Conservation (phyloP, 2,329 filamentous ascomycete genomes). For the Penicillium sp. region DNA sequence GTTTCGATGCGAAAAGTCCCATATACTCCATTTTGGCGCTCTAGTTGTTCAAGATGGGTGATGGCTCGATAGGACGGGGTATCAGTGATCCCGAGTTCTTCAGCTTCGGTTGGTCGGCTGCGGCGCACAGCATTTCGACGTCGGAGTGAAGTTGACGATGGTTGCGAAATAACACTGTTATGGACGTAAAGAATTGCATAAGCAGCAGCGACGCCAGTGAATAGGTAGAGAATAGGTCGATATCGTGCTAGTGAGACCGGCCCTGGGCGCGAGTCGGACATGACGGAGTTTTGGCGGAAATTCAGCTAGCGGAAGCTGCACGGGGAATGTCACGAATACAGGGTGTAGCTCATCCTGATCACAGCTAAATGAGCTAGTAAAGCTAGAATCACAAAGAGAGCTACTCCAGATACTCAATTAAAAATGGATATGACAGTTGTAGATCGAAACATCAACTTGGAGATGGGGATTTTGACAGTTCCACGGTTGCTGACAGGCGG, state of each 20-base stretch:
- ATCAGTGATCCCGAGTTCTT: constrained; percentile 25
- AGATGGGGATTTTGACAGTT: constrained; percentile 1
- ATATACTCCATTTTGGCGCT: constrained; percentile 43
- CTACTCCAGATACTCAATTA: background rate
- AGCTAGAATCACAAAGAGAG: background rate
- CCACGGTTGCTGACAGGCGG: background rate
- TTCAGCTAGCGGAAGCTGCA: constrained; percentile 18
- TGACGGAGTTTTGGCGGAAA: constrained; percentile 27
- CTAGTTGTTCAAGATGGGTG: constrained; percentile 40
- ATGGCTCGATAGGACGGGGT: constrained; percentile 41
- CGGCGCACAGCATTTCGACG: constrained; percentile 44
- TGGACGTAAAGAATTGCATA: constrained; percentile 45
- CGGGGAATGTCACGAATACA: constrained; percentile 11
- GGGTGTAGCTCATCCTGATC: constrained; percentile 17
- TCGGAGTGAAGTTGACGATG: constrained; percentile 33
- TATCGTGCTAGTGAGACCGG: constrained; percentile 39
- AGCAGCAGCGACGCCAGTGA: constrained; percentile 43
- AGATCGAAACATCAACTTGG: background rate
- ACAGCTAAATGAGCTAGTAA: background rate
- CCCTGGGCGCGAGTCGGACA: constrained; percentile 34
- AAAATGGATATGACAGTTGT: background rate
- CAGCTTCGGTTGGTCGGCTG: constrained; percentile 30
- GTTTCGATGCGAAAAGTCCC: constrained; percentile 46
- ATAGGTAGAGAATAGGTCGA: constrained; percentile 43
- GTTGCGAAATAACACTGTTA: constrained; percentile 30